Evolutionary conservation across 2,329 filamentous ascomycete genomes (phyloP).

Genomic region (Thielaviopsis euricoi): DNA sequence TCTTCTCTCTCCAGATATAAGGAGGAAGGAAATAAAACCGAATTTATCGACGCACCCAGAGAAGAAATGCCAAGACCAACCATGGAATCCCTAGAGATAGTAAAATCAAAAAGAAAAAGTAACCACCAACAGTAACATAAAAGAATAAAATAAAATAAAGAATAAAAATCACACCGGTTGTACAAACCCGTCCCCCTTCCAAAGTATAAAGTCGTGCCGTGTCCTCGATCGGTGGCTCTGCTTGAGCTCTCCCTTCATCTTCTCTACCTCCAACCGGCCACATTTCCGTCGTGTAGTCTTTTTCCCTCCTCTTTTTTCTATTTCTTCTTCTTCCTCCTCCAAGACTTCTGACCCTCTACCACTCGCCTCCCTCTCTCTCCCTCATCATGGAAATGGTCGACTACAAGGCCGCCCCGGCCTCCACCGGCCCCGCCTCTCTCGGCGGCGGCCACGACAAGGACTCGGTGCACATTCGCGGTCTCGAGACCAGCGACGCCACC

Average conservation of each 20-base stretch:
- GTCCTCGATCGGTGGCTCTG: too few species aligned
- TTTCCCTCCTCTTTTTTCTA: too few species aligned
- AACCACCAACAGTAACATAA: not conserved
- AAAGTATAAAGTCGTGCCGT: too few species aligned
- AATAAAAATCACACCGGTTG: too few species aligned
- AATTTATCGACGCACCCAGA: too few species aligned
- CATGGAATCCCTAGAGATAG: not conserved
- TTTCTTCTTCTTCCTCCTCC: too few species aligned
- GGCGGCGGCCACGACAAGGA: not conserved
- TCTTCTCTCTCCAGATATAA: not conserved
- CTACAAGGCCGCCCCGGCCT: conserved; percentile 1
- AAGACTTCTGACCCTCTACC: not conserved
- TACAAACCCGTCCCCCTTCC: too few species aligned
- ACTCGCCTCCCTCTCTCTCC: not conserved
- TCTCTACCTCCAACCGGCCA: too few species aligned
- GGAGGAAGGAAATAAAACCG: not conserved
- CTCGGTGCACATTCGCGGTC: conserved; percentile 24
- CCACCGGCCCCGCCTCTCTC: not conserved
- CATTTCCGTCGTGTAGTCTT: too few species aligned
- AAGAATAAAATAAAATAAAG: too few species aligned
- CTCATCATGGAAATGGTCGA: conserved; percentile 2
- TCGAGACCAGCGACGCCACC: conserved; percentile 32
- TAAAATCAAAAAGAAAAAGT: not conserved
- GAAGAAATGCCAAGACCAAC: not conserved
- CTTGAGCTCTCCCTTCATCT: too few species aligned